These are phyloP conservation scores for Eurotiales sp. DNA, from an alignment of 2,329 filamentous ascomycete species.

Conservation along the genomic window DNA sequence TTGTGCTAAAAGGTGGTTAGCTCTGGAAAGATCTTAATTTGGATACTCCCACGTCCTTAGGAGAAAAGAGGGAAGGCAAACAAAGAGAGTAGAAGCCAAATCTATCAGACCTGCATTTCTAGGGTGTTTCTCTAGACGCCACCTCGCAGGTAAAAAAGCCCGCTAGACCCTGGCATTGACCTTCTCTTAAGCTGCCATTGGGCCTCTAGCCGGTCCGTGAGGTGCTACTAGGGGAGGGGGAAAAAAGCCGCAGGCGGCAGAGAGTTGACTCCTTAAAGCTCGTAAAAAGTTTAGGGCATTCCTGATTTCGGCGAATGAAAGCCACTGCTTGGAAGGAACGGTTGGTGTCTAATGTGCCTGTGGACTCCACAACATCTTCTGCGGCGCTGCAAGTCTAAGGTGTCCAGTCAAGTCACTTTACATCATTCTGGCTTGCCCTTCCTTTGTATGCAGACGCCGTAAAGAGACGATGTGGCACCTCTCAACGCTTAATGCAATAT, in stretches of 20 bases:
- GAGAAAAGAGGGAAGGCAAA: background rate
- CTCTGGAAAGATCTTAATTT: background rate
- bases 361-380: constrained; percentile 8
- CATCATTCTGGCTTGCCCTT: background rate
- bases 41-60: background rate
- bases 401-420: background rate
- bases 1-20: too few relatives aligned
- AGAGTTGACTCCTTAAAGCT: background rate
- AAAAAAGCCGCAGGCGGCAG: background rate
- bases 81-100: background rate
- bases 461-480: constrained; percentile 1
- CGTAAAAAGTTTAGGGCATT: constrained; percentile 3
- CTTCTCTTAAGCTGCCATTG: background rate
- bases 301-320: constrained; percentile 1
- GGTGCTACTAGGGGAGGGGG: background rate
- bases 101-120: background rate
- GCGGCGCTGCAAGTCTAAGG: constrained; percentile 7
- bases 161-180: background rate
- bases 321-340: background rate
- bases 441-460: constrained; percentile 1
- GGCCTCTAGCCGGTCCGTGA: background rate
- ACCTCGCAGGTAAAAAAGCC: background rate
- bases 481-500: background rate
- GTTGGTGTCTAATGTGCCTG: constrained; percentile 5
- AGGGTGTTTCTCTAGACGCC: constrained; percentile 1